Conservation (phyloP, 305 asterid genomes). For the Solanum chacoense region DNA sequence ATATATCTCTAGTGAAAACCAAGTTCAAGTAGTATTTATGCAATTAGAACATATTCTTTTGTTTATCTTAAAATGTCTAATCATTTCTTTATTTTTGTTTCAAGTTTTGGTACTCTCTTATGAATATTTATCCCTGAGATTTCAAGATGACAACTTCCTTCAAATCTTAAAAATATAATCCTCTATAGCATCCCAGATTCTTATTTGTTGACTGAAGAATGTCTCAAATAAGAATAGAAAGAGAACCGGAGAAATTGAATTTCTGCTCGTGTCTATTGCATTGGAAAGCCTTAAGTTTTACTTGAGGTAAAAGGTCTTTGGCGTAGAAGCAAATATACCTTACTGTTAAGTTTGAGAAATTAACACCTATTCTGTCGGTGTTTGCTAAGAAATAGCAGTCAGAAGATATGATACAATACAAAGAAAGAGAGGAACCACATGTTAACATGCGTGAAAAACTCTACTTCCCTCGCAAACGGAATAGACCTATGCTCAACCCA, state of each 20-base stretch:
- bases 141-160: no score
- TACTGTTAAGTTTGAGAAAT: background rate
- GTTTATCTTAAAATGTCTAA: background rate
- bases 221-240: background rate
- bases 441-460: background rate
- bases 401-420: background rate
- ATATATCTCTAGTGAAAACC: background rate
- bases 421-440: background rate
- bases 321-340: background rate
- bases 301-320: background rate
- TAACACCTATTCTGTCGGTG: background rate
- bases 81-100: background rate
- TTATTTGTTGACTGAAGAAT: background rate
- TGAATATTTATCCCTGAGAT: no score
- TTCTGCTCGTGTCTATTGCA: background rate
- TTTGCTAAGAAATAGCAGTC: background rate
- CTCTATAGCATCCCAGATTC: background rate
- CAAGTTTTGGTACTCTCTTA: background rate
- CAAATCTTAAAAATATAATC: background rate
- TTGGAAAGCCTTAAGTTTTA: background rate
- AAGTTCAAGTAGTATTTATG: slow-evolving; percentile 1
- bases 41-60: slow-evolving; percentile 2
- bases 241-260: background rate
- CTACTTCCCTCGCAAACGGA: background rate
- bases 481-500: background rate